phyloP scores from a whole-genome alignment of 2,329 filamentous ascomycete species.

The Fusarium sp. region DNA sequence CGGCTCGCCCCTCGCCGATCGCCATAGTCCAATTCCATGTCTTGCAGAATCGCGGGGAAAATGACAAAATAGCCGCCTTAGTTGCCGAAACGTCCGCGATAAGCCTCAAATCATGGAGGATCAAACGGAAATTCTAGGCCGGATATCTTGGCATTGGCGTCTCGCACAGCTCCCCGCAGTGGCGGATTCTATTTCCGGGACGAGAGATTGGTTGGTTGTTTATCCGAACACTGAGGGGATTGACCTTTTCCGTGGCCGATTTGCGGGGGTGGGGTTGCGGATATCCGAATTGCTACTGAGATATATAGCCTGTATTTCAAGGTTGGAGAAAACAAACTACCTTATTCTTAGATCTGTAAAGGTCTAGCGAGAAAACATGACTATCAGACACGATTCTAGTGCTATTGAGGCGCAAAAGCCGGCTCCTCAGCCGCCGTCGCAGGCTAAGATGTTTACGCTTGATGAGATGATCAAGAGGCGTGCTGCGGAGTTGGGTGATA shows the following conservation, averaged over 20 bases:
- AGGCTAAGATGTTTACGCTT: slow-evolving; percentile 40
- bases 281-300: slow-evolving; percentile 17
- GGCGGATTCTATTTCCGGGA: slow-evolving; percentile 10
- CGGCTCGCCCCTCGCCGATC: neutral
- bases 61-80: neutral
- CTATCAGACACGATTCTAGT: slow-evolving; percentile 43
- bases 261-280: neutral
- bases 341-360: neutral
- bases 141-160: slow-evolving; percentile 6
- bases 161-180: slow-evolving; percentile 1
- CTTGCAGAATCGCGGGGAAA: neutral
- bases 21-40: neutral
- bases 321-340: neutral
- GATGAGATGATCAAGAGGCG: slow-evolving; percentile 43
- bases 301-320: slow-evolving; percentile 13
- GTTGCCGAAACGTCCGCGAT: neutral
- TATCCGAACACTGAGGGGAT: slow-evolving; percentile 29
- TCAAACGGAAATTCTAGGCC: slow-evolving; percentile 8
- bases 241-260: slow-evolving; percentile 21
- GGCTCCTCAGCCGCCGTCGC: neutral
- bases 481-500: slow-evolving; percentile 27
- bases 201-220: neutral
- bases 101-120: neutral
- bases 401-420: slow-evolving; percentile 22
- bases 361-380: slow-evolving; percentile 27